Evolutionary conservation across 129 eudicot species (phyloP).

Genomic region (Lonicera japonica): DNA sequence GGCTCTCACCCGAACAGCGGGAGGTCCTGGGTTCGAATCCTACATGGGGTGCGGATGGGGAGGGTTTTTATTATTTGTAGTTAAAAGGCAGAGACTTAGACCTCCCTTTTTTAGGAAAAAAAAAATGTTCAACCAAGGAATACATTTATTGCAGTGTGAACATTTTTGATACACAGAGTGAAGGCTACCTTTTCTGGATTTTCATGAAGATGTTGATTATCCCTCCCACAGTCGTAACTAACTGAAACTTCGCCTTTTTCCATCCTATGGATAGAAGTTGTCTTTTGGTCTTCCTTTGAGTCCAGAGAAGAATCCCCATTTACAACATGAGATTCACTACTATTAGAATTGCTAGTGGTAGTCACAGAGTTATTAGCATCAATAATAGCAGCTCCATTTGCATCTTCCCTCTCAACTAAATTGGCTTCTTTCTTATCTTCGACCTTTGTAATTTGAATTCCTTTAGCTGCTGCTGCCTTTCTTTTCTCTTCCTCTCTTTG

Average conservation of each 20-base stretch:
- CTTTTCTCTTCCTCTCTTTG: conserved; percentile 59
- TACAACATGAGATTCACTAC: conserved; percentile 7
- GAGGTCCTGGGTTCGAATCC: no score
- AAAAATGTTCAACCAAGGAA: not conserved
- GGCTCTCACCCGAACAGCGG: no score
- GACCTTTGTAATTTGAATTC: conserved; percentile 26
- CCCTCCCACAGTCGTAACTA: conserved; percentile 13
- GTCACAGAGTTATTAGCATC: conserved; percentile 17
- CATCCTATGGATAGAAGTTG: conserved; percentile 7
- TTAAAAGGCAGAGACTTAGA: no score
- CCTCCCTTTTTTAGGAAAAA: no score
- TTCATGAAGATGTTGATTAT: conserved; percentile 27
- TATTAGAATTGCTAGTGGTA: not conserved
- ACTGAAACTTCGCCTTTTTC: conserved; percentile 26
- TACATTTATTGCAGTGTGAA: no score
- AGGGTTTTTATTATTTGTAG: no score
- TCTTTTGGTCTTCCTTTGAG: conserved; percentile 26
- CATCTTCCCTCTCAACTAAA: conserved; percentile 17
- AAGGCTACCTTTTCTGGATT: conserved; percentile 41
- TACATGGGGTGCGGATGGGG: no score
- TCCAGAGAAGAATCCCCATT: conserved; percentile 37
- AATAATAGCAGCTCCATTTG: conserved; percentile 11
- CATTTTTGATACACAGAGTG: no score
- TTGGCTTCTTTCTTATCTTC: conserved; percentile 23
- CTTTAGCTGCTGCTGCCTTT: conserved; percentile 29